Evolutionary conservation across 805 yeast species (phyloP).

Genomic region (Wickerhamomyces hampshirensis): DNA sequence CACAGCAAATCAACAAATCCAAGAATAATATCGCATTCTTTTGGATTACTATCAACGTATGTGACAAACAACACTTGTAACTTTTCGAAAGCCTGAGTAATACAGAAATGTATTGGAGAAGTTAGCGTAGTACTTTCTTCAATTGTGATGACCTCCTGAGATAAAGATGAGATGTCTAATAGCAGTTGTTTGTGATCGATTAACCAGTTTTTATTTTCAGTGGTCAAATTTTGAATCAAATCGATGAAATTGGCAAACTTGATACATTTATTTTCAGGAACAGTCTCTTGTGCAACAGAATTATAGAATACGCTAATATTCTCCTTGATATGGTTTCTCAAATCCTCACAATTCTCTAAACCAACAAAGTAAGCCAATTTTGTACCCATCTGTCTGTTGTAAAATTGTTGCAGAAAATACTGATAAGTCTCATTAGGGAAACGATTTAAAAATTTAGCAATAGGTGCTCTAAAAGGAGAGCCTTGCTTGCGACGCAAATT

Average conservation of each 20-base stretch:
- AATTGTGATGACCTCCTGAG: conserved; percentile 39
- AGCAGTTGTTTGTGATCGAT: conserved; percentile 42
- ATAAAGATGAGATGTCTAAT: conserved; percentile 36
- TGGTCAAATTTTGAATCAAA: conserved; percentile 48
- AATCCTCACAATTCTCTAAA: conserved; percentile 46
- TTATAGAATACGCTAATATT: conserved; percentile 46
- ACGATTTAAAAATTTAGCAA: conserved; percentile 79
- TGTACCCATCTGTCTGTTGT: conserved; percentile 56
- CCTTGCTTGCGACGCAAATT: conserved; percentile 77
- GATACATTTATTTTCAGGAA: conserved; percentile 49
- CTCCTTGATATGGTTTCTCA: conserved; percentile 51
- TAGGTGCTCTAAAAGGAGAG: conserved; percentile 90
- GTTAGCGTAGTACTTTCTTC: conserved; percentile 40
- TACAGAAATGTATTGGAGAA: conserved; percentile 62
- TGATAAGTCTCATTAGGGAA: conserved; percentile 72
- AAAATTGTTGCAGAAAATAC: conserved; percentile 63
- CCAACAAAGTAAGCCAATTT: conserved; percentile 64
- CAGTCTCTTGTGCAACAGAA: conserved; percentile 43
- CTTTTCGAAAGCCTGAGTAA: conserved; percentile 62
- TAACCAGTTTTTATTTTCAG: conserved; percentile 56
- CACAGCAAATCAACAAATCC: conserved; percentile 39
- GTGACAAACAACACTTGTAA: conserved; percentile 47
- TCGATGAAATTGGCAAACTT: conserved; percentile 75
- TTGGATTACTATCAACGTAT: conserved; percentile 29
- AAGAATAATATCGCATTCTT: conserved; percentile 35